Evolutionary conservation across 2,329 filamentous ascomycete species (phyloP), one percentile per base, ranked within the genome.

Genomic region (Diaporthe nobilis): DNA sequence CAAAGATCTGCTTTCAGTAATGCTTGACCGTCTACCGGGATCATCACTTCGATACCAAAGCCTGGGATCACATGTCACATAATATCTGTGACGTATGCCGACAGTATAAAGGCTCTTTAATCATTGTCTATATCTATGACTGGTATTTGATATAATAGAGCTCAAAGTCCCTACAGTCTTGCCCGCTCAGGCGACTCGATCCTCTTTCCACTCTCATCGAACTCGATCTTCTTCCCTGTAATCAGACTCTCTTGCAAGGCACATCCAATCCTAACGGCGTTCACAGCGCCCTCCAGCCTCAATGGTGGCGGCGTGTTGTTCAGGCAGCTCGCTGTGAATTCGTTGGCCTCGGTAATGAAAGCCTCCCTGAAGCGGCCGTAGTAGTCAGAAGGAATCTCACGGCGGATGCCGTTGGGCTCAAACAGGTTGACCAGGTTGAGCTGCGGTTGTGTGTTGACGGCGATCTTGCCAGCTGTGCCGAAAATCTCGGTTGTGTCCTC

Each of bases 401-500:
- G 57, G 47, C 67, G 61, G 22, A 75, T 72, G 1, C 73, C 73
- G 2, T 4, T 55, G 9, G 58, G 25, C 34, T 65, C 47, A 15
- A 58, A 75, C 8, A 57, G 39, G 58, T 75, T 72, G 17, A 75
- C 73, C 28, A 75, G 44, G 67, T 75, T 72, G 34, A 65, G 39
- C 58, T 72, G 67, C 34, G 92, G 92, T 78, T 92, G 88, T 9
- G 85, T 87, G 79, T 93, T 93, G 77, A 94, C 86, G 0, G 86
- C 84, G 8, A 94, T 80, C 81, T 93, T 93, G 55, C 92, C 91
- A 78, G 88, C 86, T 1, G 92, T 94, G 17, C 92, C 92, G 73
- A 93, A 91, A 77, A 94, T 89, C 83, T 93, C 91, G 0, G 92
- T 92, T 75, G 87, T 89, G 81, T 94, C 92, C 77, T 93, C 89